phyloP scores from a whole-genome alignment of 2,329 filamentous ascomycete genomes.

The Chaetothyriales sp. region DNA sequence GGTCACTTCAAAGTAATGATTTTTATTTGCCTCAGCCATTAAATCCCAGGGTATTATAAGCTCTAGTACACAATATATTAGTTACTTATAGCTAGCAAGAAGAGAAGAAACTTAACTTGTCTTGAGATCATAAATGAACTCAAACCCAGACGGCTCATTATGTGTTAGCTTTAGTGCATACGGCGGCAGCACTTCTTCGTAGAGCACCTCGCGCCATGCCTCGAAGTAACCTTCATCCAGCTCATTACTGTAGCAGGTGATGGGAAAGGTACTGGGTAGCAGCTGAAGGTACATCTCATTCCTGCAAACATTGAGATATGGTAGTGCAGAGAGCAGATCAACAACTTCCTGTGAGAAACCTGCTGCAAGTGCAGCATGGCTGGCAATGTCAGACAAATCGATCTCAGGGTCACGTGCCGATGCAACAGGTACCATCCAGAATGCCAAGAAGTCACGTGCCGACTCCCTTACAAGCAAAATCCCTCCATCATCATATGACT shows the following conservation, averaged over 20 bases:
- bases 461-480: too few species aligned
- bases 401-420: too few species aligned
- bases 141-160: not conserved
- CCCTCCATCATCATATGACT: too few species aligned
- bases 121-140: slow-evolving; percentile 5
- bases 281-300: not conserved
- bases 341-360: not conserved
- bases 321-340: not conserved
- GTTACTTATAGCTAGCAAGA: not conserved
- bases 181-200: not conserved
- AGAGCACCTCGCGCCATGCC: not conserved
- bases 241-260: not conserved
- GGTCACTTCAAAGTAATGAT: not conserved
- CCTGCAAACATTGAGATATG: not conserved
- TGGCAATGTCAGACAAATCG: not conserved
- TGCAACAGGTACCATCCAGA: too few species aligned
- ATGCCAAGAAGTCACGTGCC: too few species aligned
- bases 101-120: slow-evolving; percentile 3
- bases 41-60: not conserved
- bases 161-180: not conserved
- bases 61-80: not conserved
- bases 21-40: not conserved
- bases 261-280: not conserved
- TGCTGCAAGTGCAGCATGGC: not conserved
- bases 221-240: not conserved